A percentile compares a stretch with the other conserved stretches of the same genome.
Evolutionary conservation across 805 yeast genomes (phyloP).

Genomic region (Saccharomyces cerevisiae): DNA sequence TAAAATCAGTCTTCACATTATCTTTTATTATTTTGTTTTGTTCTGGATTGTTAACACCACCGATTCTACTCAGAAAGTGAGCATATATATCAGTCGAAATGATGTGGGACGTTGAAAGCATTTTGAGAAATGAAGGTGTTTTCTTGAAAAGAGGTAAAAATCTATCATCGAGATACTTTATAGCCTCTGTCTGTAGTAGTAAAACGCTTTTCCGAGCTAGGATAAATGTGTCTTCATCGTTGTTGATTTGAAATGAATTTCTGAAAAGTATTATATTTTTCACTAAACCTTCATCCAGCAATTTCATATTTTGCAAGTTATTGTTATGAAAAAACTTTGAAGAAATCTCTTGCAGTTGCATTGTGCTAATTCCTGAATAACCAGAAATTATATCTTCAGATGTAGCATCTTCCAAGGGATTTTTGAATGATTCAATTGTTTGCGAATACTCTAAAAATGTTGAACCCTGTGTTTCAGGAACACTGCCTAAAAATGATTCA

Average conservation of each 20-base stretch:
- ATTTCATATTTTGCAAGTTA: constrained; percentile 14
- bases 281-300: constrained; percentile 15
- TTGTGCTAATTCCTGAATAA: constrained; percentile 14
- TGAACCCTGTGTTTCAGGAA: constrained; percentile 5
- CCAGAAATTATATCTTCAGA: constrained; percentile 25
- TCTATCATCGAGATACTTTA: constrained; percentile 42
- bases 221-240: constrained; percentile 13
- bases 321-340: constrained; percentile 10
- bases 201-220: constrained; percentile 56
- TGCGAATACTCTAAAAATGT: constrained; percentile 54
- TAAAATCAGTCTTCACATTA: neutral
- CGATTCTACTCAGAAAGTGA: constrained; percentile 7
- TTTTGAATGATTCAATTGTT: constrained; percentile 56
- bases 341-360: constrained; percentile 22
- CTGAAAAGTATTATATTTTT: constrained; percentile 11
- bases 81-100: constrained; percentile 22
- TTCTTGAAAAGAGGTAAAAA: constrained; percentile 53
- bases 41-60: neutral
- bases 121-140: constrained; percentile 47
- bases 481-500: constrained; percentile 7
- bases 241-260: constrained; percentile 1
- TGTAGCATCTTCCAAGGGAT: constrained; percentile 52
- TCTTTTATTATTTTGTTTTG: neutral
- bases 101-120: constrained; percentile 39
- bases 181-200: constrained; percentile 47